Percentiles rank a stretch among this genome's conserved stretches.
Evolutionary conservation across 768 basidiomycete species (phyloP).

Genomic region (Lentinula detonsa): DNA sequence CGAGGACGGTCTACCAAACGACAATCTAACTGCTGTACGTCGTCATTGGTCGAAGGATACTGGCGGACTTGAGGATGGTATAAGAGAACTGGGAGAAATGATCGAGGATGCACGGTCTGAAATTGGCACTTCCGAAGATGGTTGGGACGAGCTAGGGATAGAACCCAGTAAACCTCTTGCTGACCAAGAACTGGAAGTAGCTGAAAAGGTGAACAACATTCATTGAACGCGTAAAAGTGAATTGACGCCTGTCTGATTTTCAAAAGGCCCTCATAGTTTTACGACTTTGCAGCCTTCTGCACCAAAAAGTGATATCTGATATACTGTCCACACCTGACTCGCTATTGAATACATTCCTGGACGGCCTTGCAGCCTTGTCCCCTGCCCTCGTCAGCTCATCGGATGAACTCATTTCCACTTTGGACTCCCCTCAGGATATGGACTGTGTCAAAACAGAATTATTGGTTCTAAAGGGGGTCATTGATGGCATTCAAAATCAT

Average conservation of each 20-base stretch:
- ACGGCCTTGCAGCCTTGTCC: constrained; percentile 45
- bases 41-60: constrained; percentile 46
- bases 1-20: constrained; percentile 42
- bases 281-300: constrained; percentile 54
- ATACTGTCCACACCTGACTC: constrained; percentile 29
- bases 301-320: constrained; percentile 53
- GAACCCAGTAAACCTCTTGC: constrained; percentile 40
- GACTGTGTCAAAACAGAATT: constrained; percentile 34
- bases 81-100: constrained; percentile 54
- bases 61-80: constrained; percentile 54
- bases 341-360: constrained; percentile 30
- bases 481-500: constrained; percentile 27
- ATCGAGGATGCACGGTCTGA: constrained; percentile 30
- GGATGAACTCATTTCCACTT: constrained; percentile 63
- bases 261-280: constrained; percentile 53
- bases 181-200: constrained; percentile 43
- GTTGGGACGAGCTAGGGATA: constrained; percentile 62
- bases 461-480: constrained; percentile 26
- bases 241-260: background rate
- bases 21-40: constrained; percentile 53
- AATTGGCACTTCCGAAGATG: constrained; percentile 34
- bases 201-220: constrained; percentile 45
- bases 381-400: constrained; percentile 43
- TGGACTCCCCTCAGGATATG: constrained; percentile 59
- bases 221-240: background rate